Evolutionary conservation across 2,329 filamentous ascomycete genomes (phyloP).

Genomic region (Fusarium concolor): DNA sequence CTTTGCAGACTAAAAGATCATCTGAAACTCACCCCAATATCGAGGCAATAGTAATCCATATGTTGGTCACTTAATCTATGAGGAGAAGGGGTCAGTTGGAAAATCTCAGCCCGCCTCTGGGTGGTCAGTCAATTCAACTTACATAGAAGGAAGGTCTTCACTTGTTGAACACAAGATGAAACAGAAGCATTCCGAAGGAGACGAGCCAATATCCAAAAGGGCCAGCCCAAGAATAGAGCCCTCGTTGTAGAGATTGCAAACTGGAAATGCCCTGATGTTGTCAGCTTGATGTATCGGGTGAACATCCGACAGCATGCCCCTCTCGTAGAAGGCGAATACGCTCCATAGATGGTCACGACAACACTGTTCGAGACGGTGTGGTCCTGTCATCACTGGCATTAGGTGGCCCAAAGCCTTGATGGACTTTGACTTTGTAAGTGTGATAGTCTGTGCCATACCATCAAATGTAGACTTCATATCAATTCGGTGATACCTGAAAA

Average conservation of each 20-base stretch:
- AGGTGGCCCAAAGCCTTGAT: background rate
- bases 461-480: background rate
- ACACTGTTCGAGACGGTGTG: background rate
- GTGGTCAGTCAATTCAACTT: too few relatives aligned
- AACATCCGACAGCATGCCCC: background rate
- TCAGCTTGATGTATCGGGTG: too few relatives aligned
- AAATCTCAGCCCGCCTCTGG: too few relatives aligned
- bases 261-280: background rate
- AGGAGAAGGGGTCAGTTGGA: too few relatives aligned
- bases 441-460: background rate
- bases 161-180: background rate
- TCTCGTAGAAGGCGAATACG: background rate
- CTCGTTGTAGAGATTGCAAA: background rate
- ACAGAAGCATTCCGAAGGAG: background rate
- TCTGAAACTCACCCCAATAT: too few relatives aligned
- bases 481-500: too few relatives aligned
- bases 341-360: background rate
- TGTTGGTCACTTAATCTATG: too few relatives aligned
- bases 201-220: background rate
- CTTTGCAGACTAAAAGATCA: too few relatives aligned
- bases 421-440: rapidly evolving
- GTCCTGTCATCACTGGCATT: background rate
- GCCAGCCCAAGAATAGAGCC: background rate
- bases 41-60: too few relatives aligned
- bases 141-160: too few relatives aligned